A percentile compares a stretch with the other conserved stretches of the same genome.
phyloP scores from a whole-genome alignment of 2,329 filamentous ascomycete genomes.

The Botrytis squamosa region DNA sequence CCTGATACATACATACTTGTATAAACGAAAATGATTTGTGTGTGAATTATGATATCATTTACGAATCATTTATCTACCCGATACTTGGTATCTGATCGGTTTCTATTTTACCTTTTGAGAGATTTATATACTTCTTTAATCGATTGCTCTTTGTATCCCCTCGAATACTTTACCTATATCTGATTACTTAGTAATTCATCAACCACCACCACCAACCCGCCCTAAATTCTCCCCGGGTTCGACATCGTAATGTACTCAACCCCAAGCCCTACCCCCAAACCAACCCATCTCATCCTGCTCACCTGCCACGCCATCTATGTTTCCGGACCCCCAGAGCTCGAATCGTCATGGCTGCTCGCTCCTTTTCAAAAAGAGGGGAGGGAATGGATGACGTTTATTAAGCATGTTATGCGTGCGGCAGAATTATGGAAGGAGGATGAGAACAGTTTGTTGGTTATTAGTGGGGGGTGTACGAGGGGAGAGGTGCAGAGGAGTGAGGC shows the following conservation, averaged over 20 bases:
- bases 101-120: background rate
- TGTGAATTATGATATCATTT: background rate
- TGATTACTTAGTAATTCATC: background rate
- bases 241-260: background rate
- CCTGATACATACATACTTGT: background rate
- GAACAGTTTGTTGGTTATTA: background rate
- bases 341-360: slow-evolving; percentile 68
- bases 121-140: background rate
- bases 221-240: background rate
- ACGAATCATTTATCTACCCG: too few species aligned
- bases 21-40: too few species aligned
- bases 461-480: slow-evolving; percentile 49
- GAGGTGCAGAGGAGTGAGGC: slow-evolving; percentile 60
- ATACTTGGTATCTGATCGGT: background rate
- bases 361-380: slow-evolving; percentile 74
- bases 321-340: slow-evolving; percentile 49
- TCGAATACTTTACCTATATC: background rate
- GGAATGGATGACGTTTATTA: slow-evolving; percentile 63
- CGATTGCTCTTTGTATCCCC: background rate
- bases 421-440: background rate
- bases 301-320: slow-evolving; percentile 83
- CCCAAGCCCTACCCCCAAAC: background rate
- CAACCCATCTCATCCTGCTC: slow-evolving; percentile 66
- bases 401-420: slow-evolving; percentile 65
- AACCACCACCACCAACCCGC: rapidly evolving